phyloP scores from a whole-genome alignment of 1,284 basidiomycete species.

The Entoloma clypeatum region DNA sequence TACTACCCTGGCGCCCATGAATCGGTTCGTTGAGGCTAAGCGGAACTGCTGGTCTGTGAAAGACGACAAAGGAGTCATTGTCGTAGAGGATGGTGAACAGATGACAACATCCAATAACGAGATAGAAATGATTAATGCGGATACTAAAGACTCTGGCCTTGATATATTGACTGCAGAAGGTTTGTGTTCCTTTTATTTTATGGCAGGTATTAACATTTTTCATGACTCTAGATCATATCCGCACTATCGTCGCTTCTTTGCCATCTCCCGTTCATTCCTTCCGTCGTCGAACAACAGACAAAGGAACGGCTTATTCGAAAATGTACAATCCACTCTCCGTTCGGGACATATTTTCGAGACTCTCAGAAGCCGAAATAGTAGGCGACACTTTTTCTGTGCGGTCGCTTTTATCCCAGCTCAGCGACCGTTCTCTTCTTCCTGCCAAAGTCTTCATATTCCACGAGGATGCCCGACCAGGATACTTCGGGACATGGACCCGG shows the following conservation, averaged over 20 bases:
- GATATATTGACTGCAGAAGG: conserved; percentile 35
- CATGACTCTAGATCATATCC: conserved; percentile 39
- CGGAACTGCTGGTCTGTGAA: conserved; percentile 21
- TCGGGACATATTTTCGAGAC: conserved; percentile 56
- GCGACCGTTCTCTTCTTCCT: conserved; percentile 55
- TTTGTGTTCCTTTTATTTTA: conserved; percentile 21
- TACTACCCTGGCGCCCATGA: conserved; percentile 63
- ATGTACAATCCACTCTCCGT: conserved; percentile 34
- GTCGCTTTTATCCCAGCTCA: conserved; percentile 48
- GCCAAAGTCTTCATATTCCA: conserved; percentile 74
- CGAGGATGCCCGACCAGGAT: conserved; percentile 77
- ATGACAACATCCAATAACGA: conserved; percentile 17
- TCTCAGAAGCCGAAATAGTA: conserved; percentile 74
- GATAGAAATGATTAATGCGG: conserved; percentile 26
- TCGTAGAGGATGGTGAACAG: conserved; percentile 48
- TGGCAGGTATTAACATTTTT: background rate
- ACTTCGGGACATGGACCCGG: conserved; percentile 84
- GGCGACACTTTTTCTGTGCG: conserved; percentile 65
- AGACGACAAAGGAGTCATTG: conserved; percentile 43
- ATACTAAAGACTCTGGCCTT: conserved; percentile 23
- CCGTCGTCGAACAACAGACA: conserved; percentile 19
- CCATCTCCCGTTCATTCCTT: conserved; percentile 24
- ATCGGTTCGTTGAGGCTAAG: conserved; percentile 52
- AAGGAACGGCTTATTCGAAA: conserved; percentile 25
- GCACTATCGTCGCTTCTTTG: conserved; percentile 36